A percentile compares a stretch with the other conserved stretches of the same genome.
These are phyloP conservation scores for Otatea glauca DNA, from an alignment of 176 grass and related monocot species.

Conservation along the genomic window DNA sequence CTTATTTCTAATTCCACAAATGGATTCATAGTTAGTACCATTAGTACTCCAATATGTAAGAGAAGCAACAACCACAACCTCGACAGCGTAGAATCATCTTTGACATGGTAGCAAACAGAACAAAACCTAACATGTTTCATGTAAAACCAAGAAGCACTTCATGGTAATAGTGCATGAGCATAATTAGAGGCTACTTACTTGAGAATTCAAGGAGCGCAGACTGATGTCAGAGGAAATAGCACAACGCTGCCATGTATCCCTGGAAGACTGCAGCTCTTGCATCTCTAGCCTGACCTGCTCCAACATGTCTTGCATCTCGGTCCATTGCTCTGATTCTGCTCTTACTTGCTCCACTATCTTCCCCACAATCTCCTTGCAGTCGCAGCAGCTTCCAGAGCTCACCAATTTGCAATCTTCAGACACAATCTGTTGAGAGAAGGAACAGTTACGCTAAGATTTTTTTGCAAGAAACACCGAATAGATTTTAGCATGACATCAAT, in stretches of 20 bases:
- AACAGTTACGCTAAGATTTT: background rate
- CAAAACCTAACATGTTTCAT: conserved; percentile 11
- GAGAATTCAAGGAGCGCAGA: conserved; percentile 67
- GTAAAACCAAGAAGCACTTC: conserved; percentile 4
- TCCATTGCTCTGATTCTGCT: conserved; percentile 86
- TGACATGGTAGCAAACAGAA: background rate
- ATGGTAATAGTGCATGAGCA: background rate
- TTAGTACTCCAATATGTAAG: background rate
- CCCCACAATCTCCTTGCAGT: conserved; percentile 73
- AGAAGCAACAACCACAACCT: background rate
- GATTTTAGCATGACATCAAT: background rate
- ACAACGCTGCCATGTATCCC: conserved; percentile 73
- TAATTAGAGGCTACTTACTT: conserved; percentile 56
- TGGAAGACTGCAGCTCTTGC: conserved; percentile 79
- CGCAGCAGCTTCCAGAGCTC: conserved; percentile 60
- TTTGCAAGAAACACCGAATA: background rate
- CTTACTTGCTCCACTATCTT: conserved; percentile 95
- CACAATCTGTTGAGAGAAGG: conserved; percentile 30
- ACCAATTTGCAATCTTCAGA: conserved; percentile 52
- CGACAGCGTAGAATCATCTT: background rate
- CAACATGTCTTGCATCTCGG: conserved; percentile 92
- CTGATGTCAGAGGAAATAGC: conserved; percentile 74
- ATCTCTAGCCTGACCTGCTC: conserved; percentile 90
- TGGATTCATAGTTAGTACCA: background rate
- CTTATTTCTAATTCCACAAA: background rate